Base-by-base conservation (phyloP, 176 grass and related monocot species). In the Oryza glaberrima region DNA sequence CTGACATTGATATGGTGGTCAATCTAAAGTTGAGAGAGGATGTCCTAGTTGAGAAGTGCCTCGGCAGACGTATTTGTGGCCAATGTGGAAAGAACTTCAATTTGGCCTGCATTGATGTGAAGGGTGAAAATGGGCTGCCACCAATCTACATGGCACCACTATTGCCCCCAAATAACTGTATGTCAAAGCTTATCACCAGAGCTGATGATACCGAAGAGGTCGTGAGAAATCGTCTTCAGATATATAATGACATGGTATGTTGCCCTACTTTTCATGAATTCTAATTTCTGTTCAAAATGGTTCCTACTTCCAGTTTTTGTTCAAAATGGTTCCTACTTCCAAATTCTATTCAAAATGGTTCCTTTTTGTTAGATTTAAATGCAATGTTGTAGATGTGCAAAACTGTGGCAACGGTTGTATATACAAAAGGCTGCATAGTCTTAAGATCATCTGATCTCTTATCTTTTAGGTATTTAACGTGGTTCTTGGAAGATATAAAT, bases 11-110 rank as follows among this genome's bases (percentile, higher is more conserved):
- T 77, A 94, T 99, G 84, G 96, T 99, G 2, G 88, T 99, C 67
- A 99, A 99, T 84, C 86, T 99, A 71, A 99, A 99, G 87, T 84
- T 99, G 75, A 92, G 93, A 82, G 91, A 99, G 91, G 93, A 99
- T 73, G 86, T 99, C 22, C 77, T 99, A 72, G 60, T 96, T 68
- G 91, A 96, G 65, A 99, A 99, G 72, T 99, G 96, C 88, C 91
- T 99, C 32, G 96, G 96, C 28, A 88, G 96, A 90, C 89, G 96
- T 48, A 96, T 88, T 74, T 99, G 96, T n/a, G 56, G 63, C 76
- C 72, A 99, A 72, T 99, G 96, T 79, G 91, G 94, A 15, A 88
- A 86, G 75, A 94, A 88, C 86, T 99, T 92, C 84, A 99, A 99
- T 80, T 44, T 99, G 49, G 93, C 96, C 26, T 94, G 80, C 71